Percentiles rank a stretch among this genome's conserved stretches.
Conservation (phyloP, 192 early-diverging fungal species). For the Helicostylum pulchrum region DNA sequence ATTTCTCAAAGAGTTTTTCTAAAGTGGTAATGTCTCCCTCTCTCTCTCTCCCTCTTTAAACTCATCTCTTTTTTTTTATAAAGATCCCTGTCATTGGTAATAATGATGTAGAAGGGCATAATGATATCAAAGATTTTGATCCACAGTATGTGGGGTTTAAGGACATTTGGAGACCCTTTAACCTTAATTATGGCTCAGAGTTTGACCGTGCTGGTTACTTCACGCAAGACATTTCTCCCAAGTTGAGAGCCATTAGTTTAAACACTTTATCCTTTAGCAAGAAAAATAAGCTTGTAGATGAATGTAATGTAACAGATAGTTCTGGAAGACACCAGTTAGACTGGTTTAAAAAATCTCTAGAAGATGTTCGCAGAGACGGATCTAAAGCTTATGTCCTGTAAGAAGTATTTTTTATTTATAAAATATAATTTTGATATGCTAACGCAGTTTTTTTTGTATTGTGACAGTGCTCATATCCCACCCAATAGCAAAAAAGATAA, state of each 20-base stretch:
- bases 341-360: slow-evolving; percentile 27
- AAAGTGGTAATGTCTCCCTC: slow-evolving; percentile 14
- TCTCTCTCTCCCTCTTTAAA: background rate
- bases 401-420: background rate
- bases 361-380: slow-evolving; percentile 1
- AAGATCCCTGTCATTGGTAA: slow-evolving; percentile 41
- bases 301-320: slow-evolving; percentile 22
- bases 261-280: slow-evolving; percentile 41
- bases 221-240: slow-evolving; percentile 29
- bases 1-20: slow-evolving; percentile 20
- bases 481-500: slow-evolving; percentile 25
- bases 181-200: slow-evolving; percentile 20
- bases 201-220: slow-evolving; percentile 39
- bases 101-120: slow-evolving; percentile 33
- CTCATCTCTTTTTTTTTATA: background rate
- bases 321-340: slow-evolving; percentile 25
- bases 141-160: slow-evolving; percentile 4
- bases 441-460: too few relatives aligned
- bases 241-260: slow-evolving; percentile 16
- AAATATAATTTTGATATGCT: background rate
- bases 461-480: slow-evolving; percentile 27
- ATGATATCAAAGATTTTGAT: slow-evolving; percentile 14
- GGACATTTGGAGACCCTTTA: slow-evolving; percentile 33
- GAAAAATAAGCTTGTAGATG: slow-evolving; percentile 16
- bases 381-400: slow-evolving; percentile 26